These are phyloP conservation scores for Combretum micranthum DNA, from an alignment of 345 rosid species.

Conservation along the genomic window DNA sequence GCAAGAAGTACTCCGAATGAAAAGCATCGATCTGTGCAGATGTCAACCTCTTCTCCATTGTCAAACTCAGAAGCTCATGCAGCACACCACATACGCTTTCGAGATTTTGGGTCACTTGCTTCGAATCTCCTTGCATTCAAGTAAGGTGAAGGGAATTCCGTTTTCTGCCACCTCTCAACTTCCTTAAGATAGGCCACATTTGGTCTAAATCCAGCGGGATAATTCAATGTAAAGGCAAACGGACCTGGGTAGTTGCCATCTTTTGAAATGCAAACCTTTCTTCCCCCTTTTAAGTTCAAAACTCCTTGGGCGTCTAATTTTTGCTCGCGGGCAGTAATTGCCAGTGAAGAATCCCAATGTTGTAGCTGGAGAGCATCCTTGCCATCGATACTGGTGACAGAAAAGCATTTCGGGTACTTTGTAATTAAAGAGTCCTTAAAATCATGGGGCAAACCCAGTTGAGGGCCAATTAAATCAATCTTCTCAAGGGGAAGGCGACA, in stretches of 20 bases:
- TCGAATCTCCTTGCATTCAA: constrained; percentile 75
- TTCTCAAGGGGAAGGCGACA: constrained; percentile 70
- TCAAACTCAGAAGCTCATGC: constrained; percentile 86
- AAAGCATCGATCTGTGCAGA: constrained; percentile 67
- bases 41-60: constrained; percentile 67
- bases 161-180: constrained; percentile 81
- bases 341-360: constrained; percentile 84
- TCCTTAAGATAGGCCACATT: constrained; percentile 56
- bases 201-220: constrained; percentile 81
- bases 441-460: constrained; percentile 72
- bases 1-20: constrained; percentile 57
- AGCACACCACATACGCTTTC: constrained; percentile 76
- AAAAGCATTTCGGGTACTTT: constrained; percentile 62
- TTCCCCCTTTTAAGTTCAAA: constrained; percentile 14
- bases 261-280: constrained; percentile 55
- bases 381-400: constrained; percentile 54
- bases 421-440: constrained; percentile 58
- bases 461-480: constrained; percentile 56
- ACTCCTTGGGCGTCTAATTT: constrained; percentile 37
- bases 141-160: constrained; percentile 97
- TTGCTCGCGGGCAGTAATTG: constrained; percentile 62
- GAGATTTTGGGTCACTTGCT: constrained; percentile 60
- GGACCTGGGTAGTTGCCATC: constrained; percentile 78
- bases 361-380: constrained; percentile 57
- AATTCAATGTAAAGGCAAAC: constrained; percentile 54